Evolutionary conservation across 371 early-diverging fungal species (phyloP).

Genomic region (Mucor racemosus): DNA sequence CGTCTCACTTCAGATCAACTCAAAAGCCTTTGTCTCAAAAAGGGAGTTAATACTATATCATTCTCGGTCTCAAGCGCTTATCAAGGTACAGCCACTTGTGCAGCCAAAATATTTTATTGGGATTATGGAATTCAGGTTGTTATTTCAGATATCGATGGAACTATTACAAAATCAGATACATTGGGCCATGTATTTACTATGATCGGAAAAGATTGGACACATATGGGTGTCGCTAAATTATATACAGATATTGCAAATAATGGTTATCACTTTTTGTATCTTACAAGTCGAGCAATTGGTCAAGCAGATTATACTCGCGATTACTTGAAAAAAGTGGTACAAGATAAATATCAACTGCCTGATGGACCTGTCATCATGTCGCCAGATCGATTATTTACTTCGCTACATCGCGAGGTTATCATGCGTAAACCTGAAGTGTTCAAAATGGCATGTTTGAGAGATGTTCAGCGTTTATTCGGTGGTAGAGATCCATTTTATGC

Average conservation of each 20-base stretch:
- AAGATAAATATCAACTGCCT: constrained; percentile 88
- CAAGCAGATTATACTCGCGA: constrained; percentile 93
- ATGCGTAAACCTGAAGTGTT: constrained; percentile 95
- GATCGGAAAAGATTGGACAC: constrained; percentile 99
- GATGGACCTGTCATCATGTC: constrained; percentile 98
- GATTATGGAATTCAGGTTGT: constrained; percentile 86
- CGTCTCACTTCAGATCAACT: constrained; percentile 94
- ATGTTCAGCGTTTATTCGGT: constrained; percentile 87
- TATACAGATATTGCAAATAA: constrained; percentile 94
- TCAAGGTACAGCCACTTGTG: constrained; percentile 78
- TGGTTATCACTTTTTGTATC: constrained; percentile 96
- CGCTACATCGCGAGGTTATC: constrained; percentile 95
- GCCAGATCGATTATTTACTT: constrained; percentile 95
- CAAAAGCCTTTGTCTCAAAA: constrained; percentile 77
- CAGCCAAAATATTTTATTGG: constrained; percentile 91
- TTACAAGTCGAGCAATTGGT: constrained; percentile 97
- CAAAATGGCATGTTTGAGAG: constrained; percentile 96
- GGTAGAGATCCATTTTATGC: constrained; percentile 90
- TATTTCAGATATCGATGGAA: constrained; percentile 99
- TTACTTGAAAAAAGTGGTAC: constrained; percentile 90
- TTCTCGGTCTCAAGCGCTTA: constrained; percentile 85
- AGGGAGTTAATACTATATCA: constrained; percentile 89
- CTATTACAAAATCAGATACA: constrained; percentile 98
- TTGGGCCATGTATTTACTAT: constrained; percentile 97
- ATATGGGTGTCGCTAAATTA: constrained; percentile 94